These are phyloP conservation scores for Nitzschia putrida DNA, from an alignment of 108 stramenopile species.

Conservation along the genomic window DNA sequence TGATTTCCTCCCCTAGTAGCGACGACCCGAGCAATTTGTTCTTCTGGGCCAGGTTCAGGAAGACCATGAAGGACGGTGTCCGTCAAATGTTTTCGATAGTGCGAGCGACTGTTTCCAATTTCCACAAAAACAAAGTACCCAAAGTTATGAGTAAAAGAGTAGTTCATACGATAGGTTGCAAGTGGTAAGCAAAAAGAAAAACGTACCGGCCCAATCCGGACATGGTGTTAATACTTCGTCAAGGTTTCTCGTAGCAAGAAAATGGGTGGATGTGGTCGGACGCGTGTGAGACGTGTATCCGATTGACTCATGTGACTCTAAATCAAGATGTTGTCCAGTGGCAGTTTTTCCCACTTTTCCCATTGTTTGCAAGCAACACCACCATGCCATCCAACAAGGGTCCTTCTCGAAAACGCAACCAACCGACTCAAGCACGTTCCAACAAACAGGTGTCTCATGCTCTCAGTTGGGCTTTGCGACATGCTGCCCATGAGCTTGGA, in stretches of 20 bases:
- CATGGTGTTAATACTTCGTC: too few species aligned
- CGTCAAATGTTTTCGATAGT: conserved; percentile 87
- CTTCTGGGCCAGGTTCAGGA: conserved; percentile 63
- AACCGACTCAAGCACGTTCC: neutral
- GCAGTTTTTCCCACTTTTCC: neutral
- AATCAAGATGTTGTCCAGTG: neutral
- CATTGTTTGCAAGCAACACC: neutral
- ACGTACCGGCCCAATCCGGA: too few species aligned
- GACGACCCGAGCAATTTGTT: conserved; percentile 77
- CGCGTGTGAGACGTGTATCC: too few species aligned
- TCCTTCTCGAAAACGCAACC: neutral
- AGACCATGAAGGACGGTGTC: conserved; percentile 77
- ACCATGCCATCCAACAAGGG: neutral
- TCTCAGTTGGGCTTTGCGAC: conserved; percentile 72
- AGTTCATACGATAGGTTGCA: too few species aligned
- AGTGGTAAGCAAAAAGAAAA: too few species aligned
- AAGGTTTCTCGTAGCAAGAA: too few species aligned
- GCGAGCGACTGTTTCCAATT: conserved; percentile 50
- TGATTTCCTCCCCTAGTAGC: conserved; percentile 85
- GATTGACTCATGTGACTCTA: neutral
- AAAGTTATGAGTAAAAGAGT: too few species aligned
- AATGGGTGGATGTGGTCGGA: too few species aligned
- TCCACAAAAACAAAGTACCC: neutral
- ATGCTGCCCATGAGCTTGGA: conserved; percentile 64
- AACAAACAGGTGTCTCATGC: conserved; percentile 50